phyloP scores from a whole-genome alignment of 495 filamentous ascomycete species.

The Tuber indicum region DNA sequence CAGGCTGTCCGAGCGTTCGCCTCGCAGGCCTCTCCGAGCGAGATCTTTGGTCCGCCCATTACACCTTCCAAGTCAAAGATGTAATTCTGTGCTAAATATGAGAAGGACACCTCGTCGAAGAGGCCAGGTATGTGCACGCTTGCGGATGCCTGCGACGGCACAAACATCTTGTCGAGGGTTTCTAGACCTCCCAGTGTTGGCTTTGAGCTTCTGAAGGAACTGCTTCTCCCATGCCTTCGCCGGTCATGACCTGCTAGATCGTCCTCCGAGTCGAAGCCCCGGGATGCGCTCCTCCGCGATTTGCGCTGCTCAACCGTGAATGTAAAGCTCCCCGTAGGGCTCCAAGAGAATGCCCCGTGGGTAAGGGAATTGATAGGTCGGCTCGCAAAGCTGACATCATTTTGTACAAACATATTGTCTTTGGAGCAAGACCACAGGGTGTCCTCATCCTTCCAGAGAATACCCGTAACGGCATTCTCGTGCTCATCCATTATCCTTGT shows the following conservation, averaged over 20 bases:
- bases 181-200: conserved; percentile 27
- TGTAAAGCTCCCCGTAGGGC: conserved; percentile 35
- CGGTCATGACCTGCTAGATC: conserved; percentile 33
- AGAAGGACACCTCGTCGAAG: conserved; percentile 36
- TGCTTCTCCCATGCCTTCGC: conserved; percentile 25
- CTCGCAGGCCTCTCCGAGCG: conserved; percentile 33
- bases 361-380: conserved; percentile 68
- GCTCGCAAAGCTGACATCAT: conserved; percentile 73
- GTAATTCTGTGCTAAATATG: conserved; percentile 31
- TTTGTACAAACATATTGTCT: conserved; percentile 77
- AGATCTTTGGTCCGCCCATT: conserved; percentile 17
- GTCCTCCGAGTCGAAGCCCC: conserved; percentile 36
- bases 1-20: conserved; percentile 33
- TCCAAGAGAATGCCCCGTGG: conserved; percentile 54
- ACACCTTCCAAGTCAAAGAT: conserved; percentile 25
- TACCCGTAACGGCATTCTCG: conserved; percentile 60
- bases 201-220: conserved; percentile 31
- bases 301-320: conserved; percentile 34
- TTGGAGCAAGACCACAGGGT: conserved; percentile 85
- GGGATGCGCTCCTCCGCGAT: conserved; percentile 18
- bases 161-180: conserved; percentile 28
- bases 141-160: conserved; percentile 34
- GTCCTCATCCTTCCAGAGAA: conserved; percentile 87
- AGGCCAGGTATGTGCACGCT: conserved; percentile 25
- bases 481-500: conserved; percentile 77